Base-by-base conservation (phyloP, 768 basidiomycete species). In the Xanthoconium stramineum region DNA sequence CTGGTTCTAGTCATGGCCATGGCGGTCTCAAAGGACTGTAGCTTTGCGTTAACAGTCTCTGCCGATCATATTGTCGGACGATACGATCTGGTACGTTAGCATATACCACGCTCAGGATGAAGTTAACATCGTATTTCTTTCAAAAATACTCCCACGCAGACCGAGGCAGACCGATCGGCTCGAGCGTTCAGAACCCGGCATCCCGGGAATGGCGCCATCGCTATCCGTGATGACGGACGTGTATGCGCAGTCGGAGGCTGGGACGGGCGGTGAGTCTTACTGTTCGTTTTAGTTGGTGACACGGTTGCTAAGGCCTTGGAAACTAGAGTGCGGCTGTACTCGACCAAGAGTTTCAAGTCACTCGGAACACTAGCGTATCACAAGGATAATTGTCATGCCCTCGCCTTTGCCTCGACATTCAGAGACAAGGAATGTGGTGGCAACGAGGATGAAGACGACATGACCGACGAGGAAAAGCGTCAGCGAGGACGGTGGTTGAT, bases 191-290 rank as follows among this genome's bases (percentile, higher is more conserved):
- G 83, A 44, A 93, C 85, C 20, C 93, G 87, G 63, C 78, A 91
- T 59, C 83, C 91, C 0, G 94, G 94, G 4, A 94, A 94, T 65
- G 80, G 81, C 0, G 80, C 83, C 8, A 70, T 98, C n/a, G 81
- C 86, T 4, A 83, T 97, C 13, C 83, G 85, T 6, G 78, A 83
- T 36, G 86, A 90, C 60, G 91, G 86, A 0, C 80, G 81, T 20
- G 82, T 98, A 0, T 88, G 94, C 62, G 94, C 94, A 0, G 76
- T 94, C 3, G 95, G 89, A 3, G 93, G 94, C 0, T 98, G 96
- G 96, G 94, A 98, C 58, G 94, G 96, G 36, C 83, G 79, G 95
- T 94, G 61, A 63, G 89, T 73, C 7, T 42, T 14, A 15, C 29
- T n/a, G 24, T 55, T 30, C 32, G 14, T 40, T n/a, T 14, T 38